Evolutionary conservation across 352 stramenopile species (phyloP).

Genomic region (Pythium brachiatum): DNA sequence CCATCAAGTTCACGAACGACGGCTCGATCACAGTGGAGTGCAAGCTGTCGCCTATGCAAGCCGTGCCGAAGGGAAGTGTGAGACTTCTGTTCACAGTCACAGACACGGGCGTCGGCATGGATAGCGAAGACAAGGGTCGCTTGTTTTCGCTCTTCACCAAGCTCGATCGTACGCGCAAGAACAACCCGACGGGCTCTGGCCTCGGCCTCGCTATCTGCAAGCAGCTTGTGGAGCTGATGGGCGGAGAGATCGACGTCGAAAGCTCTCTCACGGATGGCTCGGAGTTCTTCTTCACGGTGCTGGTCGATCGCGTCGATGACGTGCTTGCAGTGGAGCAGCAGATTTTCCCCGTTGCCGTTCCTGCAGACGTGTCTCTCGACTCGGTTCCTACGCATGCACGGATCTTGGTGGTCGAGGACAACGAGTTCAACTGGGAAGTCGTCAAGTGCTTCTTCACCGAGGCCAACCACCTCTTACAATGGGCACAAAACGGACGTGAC

Average conservation of each 20-base stretch:
- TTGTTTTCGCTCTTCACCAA: conserved; percentile 86
- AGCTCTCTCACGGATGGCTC: conserved; percentile 73
- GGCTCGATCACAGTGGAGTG: conserved; percentile 80
- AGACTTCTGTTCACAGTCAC: conserved; percentile 85
- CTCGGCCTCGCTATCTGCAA: conserved; percentile 87
- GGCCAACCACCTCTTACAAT: conserved; percentile 79
- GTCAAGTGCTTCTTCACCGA: conserved; percentile 85
- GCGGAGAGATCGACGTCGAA: conserved; percentile 83
- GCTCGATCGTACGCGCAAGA: conserved; percentile 71
- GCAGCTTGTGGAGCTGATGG: conserved; percentile 87
- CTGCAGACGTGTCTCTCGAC: conserved; percentile 25
- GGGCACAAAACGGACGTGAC: conserved; percentile 75
- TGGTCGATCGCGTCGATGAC: conserved; percentile 57
- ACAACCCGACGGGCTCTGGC: conserved; percentile 86
- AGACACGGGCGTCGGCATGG: conserved; percentile 80
- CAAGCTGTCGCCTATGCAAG: conserved; percentile 59
- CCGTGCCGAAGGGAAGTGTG: conserved; percentile 61
- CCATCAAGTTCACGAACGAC: conserved; percentile 86
- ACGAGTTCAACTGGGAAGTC: conserved; percentile 90
- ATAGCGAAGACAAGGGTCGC: conserved; percentile 73
- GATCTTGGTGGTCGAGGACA: conserved; percentile 86
- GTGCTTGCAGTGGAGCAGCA: conserved; percentile 36
- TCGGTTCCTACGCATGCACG: conserved; percentile 61
- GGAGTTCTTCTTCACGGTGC: conserved; percentile 85
- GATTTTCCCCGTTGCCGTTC: conserved; percentile 43